Base-by-base conservation (phyloP, 164 flowering plant species). In the Sextonia rubra region DNA sequence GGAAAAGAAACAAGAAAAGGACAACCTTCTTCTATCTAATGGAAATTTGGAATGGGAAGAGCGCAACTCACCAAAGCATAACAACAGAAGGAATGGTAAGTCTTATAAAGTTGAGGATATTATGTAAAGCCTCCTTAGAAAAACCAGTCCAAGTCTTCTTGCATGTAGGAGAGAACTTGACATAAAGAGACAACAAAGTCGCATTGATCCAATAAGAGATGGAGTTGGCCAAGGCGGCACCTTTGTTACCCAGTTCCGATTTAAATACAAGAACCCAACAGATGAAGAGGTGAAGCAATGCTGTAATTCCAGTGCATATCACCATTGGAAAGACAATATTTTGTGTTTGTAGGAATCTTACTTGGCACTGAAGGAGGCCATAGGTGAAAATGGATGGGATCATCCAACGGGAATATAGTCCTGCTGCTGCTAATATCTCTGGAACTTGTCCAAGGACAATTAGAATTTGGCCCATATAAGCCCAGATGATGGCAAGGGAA, bases 251-350 rank as follows among this genome's bases (percentile, higher is more conserved):
- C 12, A 82, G 65, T 8, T 72, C 78, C 3, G 75, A 55, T 66
- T 80, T 81, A 55, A 81, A 81, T 30, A 83, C 77, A 12, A 81
- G 71, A 66, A 78, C 20, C 84, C 81, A 83, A 68, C 86, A 83
- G 3, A 83, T 32, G 1, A 73, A 67, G 8, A 79, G 9, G 72
- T 83, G 86, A 5, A 80, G 70, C 4, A 78, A 17, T 44, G 77
- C 73, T 12, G 80, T 73, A 15, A 76, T 20, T 23, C 81, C 84
- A 18, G 86, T 63, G 71, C 48, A 76, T 60, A 83, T 61, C 80
- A 83, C 69, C 86, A 81, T 79, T n/a, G 86, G 86, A 27, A 78
- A 71, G 37, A 81, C 82, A 9, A 70, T 79, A 64, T 77, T 81
- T 49, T 83, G 86, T 29, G 83, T 70, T 66, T 81, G 84, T 4